Evolutionary conservation across 2,329 filamentous ascomycete species (phyloP), one percentile per base, ranked within the genome.

Genomic region (Claviceps sp.): DNA sequence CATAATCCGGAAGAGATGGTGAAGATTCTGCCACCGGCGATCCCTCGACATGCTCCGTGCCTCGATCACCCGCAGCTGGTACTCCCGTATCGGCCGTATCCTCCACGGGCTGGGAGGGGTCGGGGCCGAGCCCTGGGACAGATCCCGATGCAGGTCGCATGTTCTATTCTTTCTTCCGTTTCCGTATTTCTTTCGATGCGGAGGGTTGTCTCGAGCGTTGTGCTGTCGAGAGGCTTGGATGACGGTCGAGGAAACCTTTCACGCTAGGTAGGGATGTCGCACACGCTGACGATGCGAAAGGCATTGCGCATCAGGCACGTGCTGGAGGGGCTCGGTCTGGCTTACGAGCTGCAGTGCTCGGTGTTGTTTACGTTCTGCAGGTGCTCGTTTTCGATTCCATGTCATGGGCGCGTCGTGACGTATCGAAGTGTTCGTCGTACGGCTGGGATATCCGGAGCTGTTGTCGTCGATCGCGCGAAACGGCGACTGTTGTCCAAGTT

Each of bases 61-160:
- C 65, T 45, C 66, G 58, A 49, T 67, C 62, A 53, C 64, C 57
- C 16, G 60, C 52, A 22, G 57, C 56, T 29, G 59, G 56, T 38
- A 71, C 62, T 7, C 69, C 70, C 29, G 71, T 70, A 53, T 74
- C 71, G 53, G 66, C 64, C 9, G 71, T 64, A 58, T 74, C 71
- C 38, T 60, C 62, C 49, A 57, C 64, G 6, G 64, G 62, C 39
- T 55, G 45, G 7, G 42, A 43, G 1, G 42, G 42, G 42, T 54
- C 50, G 13, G 46, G 22, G 14, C 46, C 49, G 43, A 43, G 22
- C 44, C 38, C 51, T 7, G 26, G 48, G 2, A 44, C 44, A 6
- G 48, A 14, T 40, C n/a, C 47, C 5, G 51, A 47, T 4, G 39
- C 38, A 53, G 68, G 55, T 71, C 71, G 72, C 56, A 69, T 58